These are phyloP conservation scores for Xylaria sp. DNA, from an alignment of 495 filamentous ascomycete genomes.

Conservation along the genomic window DNA sequence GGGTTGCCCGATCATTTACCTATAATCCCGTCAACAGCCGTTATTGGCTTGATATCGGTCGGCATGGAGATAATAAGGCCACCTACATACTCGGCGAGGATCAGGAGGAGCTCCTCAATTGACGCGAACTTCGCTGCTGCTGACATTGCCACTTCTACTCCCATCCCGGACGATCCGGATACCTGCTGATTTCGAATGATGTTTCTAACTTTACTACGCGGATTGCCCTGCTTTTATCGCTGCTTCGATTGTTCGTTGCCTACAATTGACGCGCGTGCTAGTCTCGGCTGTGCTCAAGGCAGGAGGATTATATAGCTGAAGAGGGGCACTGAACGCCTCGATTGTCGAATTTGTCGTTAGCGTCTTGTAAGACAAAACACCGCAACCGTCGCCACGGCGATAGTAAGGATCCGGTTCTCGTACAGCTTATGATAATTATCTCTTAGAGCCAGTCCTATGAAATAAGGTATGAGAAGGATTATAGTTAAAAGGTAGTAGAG, in stretches of 20 bases:
- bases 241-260: background rate
- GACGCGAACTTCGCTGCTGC: conserved; percentile 22
- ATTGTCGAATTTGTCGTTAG: too few species aligned
- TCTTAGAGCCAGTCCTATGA: too few species aligned
- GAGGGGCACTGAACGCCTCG: background rate
- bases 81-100: conserved; percentile 20
- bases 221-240: background rate
- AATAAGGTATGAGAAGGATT: too few species aligned
- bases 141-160: background rate
- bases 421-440: too few species aligned
- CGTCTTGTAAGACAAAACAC: background rate
- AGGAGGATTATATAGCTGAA: background rate
- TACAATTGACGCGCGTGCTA: background rate
- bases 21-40: background rate
- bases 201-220: background rate
- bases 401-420: background rate
- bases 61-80: background rate
- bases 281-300: background rate
- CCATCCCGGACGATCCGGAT: background rate
- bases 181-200: background rate
- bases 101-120: conserved; percentile 23
- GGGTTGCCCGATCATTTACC: conserved; percentile 7
- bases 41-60: background rate
- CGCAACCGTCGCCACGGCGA: background rate
- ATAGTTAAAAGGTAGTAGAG: background rate